Evolutionary conservation across 2,329 filamentous ascomycete species (phyloP), one percentile per base, ranked within the genome.

Genomic region (Botrytis cinerea): DNA sequence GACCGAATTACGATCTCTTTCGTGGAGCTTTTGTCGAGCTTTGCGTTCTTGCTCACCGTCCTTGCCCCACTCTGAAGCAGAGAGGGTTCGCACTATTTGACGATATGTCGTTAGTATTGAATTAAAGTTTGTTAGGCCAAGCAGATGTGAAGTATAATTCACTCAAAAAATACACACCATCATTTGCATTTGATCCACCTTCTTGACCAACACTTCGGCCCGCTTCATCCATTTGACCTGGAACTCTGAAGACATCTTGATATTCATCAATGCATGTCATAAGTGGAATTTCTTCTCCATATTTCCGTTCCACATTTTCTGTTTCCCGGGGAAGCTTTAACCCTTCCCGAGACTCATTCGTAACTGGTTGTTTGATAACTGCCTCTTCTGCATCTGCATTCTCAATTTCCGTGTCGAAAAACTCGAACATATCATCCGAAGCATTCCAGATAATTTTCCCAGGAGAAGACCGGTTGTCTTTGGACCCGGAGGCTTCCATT

Each of bases 1-100:
- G 35, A 79, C 66, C 6, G 76, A 71, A 43, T 72, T 71, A 4
- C 22, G 18, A 61, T 79, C 77, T 51, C 78, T 70, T 16, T 69
- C 35, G 38, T 28, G n/a, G 25, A 73, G 69, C 6, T 70, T 59
- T 51, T 22, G 69, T 32, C 59, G 69, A 25, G 48, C 32, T 25
- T 32, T 32, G 35, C 35, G 48, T 38, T 57, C 35, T 51, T 57
- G 38, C n/a, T 43, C 66, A 14, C 18, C 40, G 1, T 38, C 18
- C 32, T 16, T 18, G 1, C 12, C 48, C 66, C 48, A 57, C 22
- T n/a, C 35, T 22, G 48, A 32, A 25, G 1, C 32, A 22, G 25
- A 25, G 2, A 6, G 18, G 40, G 48, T 18, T 12, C 16, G 48
- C 10, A 43, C 66, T 68, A 28, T 57, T 68, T 57, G 16, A n/a